phyloP scores from a whole-genome alignment of 306 rosid species.

The Oxytropis ochrocephala region DNA sequence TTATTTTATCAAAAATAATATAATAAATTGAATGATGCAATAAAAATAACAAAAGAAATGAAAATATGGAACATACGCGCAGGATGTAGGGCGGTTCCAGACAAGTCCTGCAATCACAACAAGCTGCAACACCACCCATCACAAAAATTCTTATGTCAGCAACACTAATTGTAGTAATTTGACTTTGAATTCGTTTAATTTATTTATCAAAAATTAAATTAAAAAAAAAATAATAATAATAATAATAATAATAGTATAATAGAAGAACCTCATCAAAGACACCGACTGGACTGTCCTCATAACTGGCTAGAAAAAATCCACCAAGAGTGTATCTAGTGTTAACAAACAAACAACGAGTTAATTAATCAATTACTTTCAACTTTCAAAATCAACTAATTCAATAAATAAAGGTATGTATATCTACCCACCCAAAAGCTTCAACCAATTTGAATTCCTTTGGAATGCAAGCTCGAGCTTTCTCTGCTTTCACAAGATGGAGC shows the following conservation, averaged over 20 bases:
- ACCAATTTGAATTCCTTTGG: slow-evolving; percentile 85
- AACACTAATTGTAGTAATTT: background rate
- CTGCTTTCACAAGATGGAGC: slow-evolving; percentile 82
- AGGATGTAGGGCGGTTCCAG: slow-evolving; percentile 85
- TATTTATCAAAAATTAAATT: no score
- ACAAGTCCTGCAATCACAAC: slow-evolving; percentile 91
- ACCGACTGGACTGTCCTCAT: slow-evolving; percentile 92
- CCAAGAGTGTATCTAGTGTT: slow-evolving; percentile 92
- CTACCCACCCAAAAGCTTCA: slow-evolving; percentile 98
- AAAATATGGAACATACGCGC: slow-evolving; percentile 69
- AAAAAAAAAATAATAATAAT: no score
- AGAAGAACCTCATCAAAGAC: slow-evolving; percentile 70
- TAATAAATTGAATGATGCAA: no score
- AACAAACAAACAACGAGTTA: slow-evolving; percentile 13
- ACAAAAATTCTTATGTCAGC: slow-evolving; percentile 7
- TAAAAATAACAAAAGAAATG: background rate
- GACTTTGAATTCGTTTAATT: background rate
- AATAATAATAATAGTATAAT: no score
- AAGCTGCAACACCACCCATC: slow-evolving; percentile 46
- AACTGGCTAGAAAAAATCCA: slow-evolving; percentile 89
- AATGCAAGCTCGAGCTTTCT: slow-evolving; percentile 65
- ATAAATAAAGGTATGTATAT: slow-evolving; percentile 22
- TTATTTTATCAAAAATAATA: no score
- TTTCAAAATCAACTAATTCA: background rate
- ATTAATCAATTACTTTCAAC: background rate